Conservation (phyloP, 140 eudicot genomes). For the Cichorium intybus region DNA sequence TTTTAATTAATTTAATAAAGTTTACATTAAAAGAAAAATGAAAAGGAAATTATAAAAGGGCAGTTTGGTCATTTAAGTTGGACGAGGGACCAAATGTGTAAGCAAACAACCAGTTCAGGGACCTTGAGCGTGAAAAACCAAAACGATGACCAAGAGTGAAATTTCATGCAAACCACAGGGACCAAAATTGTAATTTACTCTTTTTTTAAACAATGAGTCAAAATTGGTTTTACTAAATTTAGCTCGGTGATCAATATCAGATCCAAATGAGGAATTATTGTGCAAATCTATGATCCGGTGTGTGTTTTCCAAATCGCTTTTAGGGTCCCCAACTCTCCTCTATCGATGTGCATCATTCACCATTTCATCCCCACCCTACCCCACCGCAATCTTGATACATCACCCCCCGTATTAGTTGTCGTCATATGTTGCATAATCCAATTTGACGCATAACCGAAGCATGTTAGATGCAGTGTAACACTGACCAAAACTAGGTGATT, state of each 20-base stretch:
- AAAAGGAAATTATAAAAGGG: too few species aligned
- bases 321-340: slow-evolving; percentile 8
- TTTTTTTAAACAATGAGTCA: too few species aligned
- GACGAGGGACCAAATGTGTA: too few species aligned
- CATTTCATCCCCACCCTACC: slow-evolving; percentile 7
- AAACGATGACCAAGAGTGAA: too few species aligned
- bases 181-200: too few species aligned
- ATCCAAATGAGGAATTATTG: slow-evolving; percentile 32
- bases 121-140: too few species aligned
- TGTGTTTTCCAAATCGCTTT: slow-evolving; percentile 28
- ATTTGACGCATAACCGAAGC: not conserved
- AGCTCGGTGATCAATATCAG: slow-evolving; percentile 40
- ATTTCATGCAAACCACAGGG: too few species aligned
- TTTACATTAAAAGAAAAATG: too few species aligned
- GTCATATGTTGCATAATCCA: not conserved
- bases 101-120: too few species aligned
- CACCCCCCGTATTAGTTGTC: slow-evolving; percentile 3
- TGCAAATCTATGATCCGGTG: slow-evolving; percentile 23
- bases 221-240: slow-evolving; percentile 7
- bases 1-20: too few species aligned
- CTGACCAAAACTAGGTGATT: not conserved
- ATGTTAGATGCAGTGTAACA: not conserved
- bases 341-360: slow-evolving; percentile 17
- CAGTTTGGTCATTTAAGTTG: too few species aligned
- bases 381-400: slow-evolving; percentile 9